phyloP scores from a whole-genome alignment of 108 stramenopile genomes.

The Pseudonitzschia multiseries region DNA sequence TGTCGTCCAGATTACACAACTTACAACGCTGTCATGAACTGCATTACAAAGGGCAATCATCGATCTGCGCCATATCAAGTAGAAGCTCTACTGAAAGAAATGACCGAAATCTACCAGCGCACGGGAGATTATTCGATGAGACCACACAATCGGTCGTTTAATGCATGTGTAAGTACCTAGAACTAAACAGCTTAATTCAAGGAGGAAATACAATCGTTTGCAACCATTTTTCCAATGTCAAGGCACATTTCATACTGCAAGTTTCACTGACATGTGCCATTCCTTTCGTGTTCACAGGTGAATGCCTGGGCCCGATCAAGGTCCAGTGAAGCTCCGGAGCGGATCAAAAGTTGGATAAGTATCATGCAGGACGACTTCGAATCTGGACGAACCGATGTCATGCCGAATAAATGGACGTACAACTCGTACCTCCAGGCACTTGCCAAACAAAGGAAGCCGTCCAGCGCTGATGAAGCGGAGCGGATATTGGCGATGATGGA shows the following conservation, averaged over 20 bases:
- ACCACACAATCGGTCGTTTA: slow-evolving; percentile 28
- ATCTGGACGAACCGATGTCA: slow-evolving; percentile 19
- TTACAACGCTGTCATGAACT: slow-evolving; percentile 38
- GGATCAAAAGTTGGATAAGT: slow-evolving; percentile 22
- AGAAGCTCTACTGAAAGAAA: slow-evolving; percentile 31
- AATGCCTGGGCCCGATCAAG: slow-evolving; percentile 30
- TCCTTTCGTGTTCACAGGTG: background rate
- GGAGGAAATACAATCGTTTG: background rate
- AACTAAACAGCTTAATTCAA: background rate
- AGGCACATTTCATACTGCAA: too few relatives aligned
- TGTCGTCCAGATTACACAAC: slow-evolving; percentile 30
- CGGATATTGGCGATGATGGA: slow-evolving; percentile 25
- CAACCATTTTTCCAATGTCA: too few relatives aligned
- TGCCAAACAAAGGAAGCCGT: slow-evolving; percentile 18
- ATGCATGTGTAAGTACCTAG: slow-evolving; percentile 23
- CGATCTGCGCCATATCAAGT: slow-evolving; percentile 24
- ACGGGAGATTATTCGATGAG: slow-evolving; percentile 22
- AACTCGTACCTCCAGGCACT: slow-evolving; percentile 31
- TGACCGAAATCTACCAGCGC: slow-evolving; percentile 15
- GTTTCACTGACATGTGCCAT: background rate
- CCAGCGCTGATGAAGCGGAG: slow-evolving; percentile 23
- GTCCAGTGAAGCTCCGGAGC: slow-evolving; percentile 7
- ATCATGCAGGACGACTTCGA: slow-evolving; percentile 22
- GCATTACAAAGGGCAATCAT: slow-evolving; percentile 25
- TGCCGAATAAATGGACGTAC: slow-evolving; percentile 32